Evolutionary conservation across 495 filamentous ascomycete genomes (phyloP).

Genomic region (Aspergillus olivimuriae): DNA sequence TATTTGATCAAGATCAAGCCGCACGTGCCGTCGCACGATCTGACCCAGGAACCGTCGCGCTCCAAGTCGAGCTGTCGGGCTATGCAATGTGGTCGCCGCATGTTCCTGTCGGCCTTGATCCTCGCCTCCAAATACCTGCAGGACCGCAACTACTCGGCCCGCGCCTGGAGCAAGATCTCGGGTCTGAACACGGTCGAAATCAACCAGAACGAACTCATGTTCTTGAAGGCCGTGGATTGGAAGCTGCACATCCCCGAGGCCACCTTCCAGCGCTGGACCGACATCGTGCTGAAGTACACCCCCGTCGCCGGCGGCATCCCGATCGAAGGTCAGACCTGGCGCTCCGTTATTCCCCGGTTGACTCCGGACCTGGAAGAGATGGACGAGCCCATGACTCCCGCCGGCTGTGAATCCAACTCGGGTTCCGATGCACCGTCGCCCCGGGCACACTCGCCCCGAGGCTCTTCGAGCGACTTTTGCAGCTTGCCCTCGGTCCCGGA

Average conservation of each 20-base stretch:
- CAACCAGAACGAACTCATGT: conserved; percentile 93
- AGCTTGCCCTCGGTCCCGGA: conserved; percentile 24
- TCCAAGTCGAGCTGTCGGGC: conserved; percentile 69
- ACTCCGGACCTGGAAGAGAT: conserved; percentile 56
- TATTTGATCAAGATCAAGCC: conserved; percentile 92
- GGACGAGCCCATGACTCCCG: conserved; percentile 30
- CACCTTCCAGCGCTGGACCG: conserved; percentile 85
- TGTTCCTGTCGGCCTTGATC: conserved; percentile 93
- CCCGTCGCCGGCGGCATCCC: conserved; percentile 42
- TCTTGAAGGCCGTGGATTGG: conserved; percentile 86
- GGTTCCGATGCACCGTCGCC: conserved; percentile 31
- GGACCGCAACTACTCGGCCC: conserved; percentile 93
- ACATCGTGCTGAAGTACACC: conserved; percentile 81
- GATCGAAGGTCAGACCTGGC: conserved; percentile 55
- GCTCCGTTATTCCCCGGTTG: conserved; percentile 66
- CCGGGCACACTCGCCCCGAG: conserved; percentile 9
- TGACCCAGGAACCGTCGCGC: conserved; percentile 80
- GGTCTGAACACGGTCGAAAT: conserved; percentile 86
- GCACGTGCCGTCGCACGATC: conserved; percentile 75
- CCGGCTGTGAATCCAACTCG: conserved; percentile 24
- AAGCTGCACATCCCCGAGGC: conserved; percentile 86
- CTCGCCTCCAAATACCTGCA: conserved; percentile 95
- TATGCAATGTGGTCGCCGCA: conserved; percentile 92
- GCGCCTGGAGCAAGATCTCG: conserved; percentile 98
- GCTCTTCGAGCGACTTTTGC: conserved; percentile 12